Evolutionary conservation across 2,329 filamentous ascomycete species (phyloP).

Genomic region (Orbilia ellipsospora): DNA sequence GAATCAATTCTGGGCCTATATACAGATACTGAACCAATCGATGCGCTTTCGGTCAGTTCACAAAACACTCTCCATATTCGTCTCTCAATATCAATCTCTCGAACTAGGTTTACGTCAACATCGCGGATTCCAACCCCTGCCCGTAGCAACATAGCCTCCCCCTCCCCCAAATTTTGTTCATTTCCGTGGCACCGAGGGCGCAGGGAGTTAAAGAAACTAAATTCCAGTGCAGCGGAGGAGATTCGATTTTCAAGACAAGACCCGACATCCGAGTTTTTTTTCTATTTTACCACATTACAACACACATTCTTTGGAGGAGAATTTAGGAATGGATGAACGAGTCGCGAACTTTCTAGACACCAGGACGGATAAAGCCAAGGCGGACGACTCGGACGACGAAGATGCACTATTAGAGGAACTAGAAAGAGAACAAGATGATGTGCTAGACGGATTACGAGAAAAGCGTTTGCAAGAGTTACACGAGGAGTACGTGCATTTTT

Average conservation of each 20-base stretch:
- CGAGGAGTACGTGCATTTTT: conserved; percentile 63
- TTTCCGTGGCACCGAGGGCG: not conserved
- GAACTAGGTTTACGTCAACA: not conserved
- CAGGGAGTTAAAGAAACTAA: not conserved
- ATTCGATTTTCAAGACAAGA: not conserved
- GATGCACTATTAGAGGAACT: conserved; percentile 71
- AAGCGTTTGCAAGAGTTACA: conserved; percentile 70
- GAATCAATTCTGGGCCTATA: too few relatives aligned
- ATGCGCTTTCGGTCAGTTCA: too few relatives aligned
- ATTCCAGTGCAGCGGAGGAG: too few relatives aligned
- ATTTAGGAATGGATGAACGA: conserved; percentile 37
- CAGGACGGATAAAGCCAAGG: conserved; percentile 49
- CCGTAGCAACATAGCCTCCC: not conserved
- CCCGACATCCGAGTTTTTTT: not conserved
- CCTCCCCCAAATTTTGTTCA: not conserved
- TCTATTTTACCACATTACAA: conserved; percentile 51
- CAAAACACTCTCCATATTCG: too few relatives aligned
- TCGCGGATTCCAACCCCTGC: not conserved
- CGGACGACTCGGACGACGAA: conserved; percentile 66
- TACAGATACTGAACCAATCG: too few relatives aligned
- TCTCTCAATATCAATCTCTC: too few relatives aligned
- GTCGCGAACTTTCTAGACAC: conserved; percentile 58
- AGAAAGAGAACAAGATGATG: conserved; percentile 65
- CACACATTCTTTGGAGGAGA: not conserved
- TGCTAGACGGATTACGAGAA: conserved; percentile 69